Base-by-base conservation (phyloP, 2,329 filamentous ascomycete species). In the Pyricularia grisea region DNA sequence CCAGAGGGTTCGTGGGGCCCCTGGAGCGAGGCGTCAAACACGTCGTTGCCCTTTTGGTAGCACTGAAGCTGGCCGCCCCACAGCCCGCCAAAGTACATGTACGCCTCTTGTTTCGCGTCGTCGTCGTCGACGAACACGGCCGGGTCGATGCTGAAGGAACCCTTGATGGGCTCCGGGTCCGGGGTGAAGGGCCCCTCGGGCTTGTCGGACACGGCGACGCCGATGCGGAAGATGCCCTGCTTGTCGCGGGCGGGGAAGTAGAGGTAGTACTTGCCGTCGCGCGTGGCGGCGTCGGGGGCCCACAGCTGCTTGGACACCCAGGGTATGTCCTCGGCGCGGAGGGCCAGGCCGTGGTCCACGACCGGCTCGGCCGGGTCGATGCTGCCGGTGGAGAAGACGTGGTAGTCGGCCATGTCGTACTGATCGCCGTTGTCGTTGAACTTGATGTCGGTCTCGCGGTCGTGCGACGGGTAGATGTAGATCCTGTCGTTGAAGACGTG, bases 391-490 rank as follows among this genome's bases (percentile, higher is more conserved):
- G 86, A 89, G 78, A 93, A 89, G 77, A 94, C 91, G 78, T 93
- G 91, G 83, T 94, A 94, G 81, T 94, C 91, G 69, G 81, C 84
- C 91, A 93, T 94, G 81, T 92, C 91, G 77, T 93, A 93, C 77
- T 93, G 91, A 80, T 93, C 91, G 76, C 91, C 91, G 83, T 93
- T 92, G 83, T 93, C 91, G 81, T 94, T 93, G 82, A 90, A 89
- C 69, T 85, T 70, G 77, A 92, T 91, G 78, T 88, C 85, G 5
- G 90, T 92, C 77, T 92, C 89, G 73, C 90, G 86, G 79, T 94
- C 91, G 79, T 94, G 91, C 27, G 90, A 93, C 25, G 91, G 91
- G 81, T 93, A 94, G 79, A 94, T 86, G 82, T 92, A 94, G 70
- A 94, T 79, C 72, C 85, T 88, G 77, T 84, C 85, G 71, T 92